A percentile compares a stretch with the other conserved stretches of the same genome.
These are phyloP conservation scores for Annulohypoxylon truncatum DNA, from an alignment of 2,329 filamentous ascomycete genomes.

Conservation along the genomic window DNA sequence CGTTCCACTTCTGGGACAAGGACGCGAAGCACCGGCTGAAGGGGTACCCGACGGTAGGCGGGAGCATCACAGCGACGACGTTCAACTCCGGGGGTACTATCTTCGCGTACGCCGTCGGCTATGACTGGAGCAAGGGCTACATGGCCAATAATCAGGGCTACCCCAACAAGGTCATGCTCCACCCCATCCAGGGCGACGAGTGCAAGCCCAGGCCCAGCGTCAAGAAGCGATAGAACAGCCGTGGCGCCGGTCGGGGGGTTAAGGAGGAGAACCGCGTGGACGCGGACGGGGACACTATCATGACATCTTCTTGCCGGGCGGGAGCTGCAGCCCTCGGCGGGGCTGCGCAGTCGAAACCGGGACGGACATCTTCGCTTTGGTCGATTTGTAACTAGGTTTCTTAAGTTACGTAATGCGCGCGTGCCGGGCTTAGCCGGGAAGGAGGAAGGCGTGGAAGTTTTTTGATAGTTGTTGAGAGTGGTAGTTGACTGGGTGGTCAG, in stretches of 20 bases:
- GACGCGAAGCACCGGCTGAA: slow-evolving; percentile 89
- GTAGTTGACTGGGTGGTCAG: neutral
- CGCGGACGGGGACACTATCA: neutral
- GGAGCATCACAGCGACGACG: slow-evolving; percentile 89
- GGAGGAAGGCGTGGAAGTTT: neutral
- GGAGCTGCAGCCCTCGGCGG: neutral
- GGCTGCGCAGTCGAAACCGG: no score
- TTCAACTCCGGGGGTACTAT: slow-evolving; percentile 89
- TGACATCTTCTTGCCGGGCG: neutral
- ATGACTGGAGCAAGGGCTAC: slow-evolving; percentile 99
- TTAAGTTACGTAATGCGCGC: neutral
- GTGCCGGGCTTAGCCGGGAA: no score
- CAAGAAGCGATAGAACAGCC: slow-evolving; percentile 66
- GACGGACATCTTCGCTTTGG: neutral
- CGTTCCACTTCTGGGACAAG: slow-evolving; percentile 97
- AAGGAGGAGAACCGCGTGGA: neutral
- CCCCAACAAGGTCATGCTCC: slow-evolving; percentile 86
- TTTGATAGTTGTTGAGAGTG: neutral
- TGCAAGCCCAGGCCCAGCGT: slow-evolving; percentile 70
- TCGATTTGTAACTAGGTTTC: neutral
- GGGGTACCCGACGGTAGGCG: slow-evolving; percentile 86
- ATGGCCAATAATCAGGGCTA: slow-evolving; percentile 80
- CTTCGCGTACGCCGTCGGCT: slow-evolving; percentile 90
- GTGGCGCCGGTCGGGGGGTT: neutral
- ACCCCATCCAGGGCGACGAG: slow-evolving; percentile 74